These are phyloP conservation scores for Phalaenopsis equestris DNA, from an alignment of 106 monocot species.

Conservation along the genomic window DNA sequence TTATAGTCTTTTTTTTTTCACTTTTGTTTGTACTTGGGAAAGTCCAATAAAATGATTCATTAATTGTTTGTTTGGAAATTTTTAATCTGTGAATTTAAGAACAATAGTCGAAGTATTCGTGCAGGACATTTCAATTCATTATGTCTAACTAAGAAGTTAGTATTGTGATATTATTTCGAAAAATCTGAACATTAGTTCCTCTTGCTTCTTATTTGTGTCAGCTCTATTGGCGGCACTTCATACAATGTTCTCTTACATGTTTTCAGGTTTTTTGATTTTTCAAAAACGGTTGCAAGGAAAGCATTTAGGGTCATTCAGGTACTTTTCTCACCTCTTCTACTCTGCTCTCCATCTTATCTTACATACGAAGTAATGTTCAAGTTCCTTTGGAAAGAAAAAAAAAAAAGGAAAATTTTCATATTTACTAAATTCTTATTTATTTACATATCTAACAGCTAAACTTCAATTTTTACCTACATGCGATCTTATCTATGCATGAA, in stretches of 20 bases:
- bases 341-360: background rate
- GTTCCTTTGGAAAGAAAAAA: background rate
- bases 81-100: background rate
- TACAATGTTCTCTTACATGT: background rate
- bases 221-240: background rate
- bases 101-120: background rate
- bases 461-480: no score
- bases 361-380: background rate
- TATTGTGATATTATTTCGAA: background rate
- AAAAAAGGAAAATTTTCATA: background rate
- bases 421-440: no score
- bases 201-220: background rate
- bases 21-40: background rate
- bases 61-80: background rate
- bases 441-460: no score
- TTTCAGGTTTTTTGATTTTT: conserved; percentile 93
- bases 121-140: background rate
- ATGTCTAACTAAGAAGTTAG: background rate
- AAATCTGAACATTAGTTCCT: background rate
- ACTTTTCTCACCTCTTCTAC: background rate
- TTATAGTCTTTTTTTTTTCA: background rate
- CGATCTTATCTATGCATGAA: no score
- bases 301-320: conserved; percentile 98
- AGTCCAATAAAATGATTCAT: background rate
- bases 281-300: conserved; percentile 78